These are phyloP conservation scores for Kodamaea leandrae DNA, from an alignment of 805 yeast species.

Conservation along the genomic window DNA sequence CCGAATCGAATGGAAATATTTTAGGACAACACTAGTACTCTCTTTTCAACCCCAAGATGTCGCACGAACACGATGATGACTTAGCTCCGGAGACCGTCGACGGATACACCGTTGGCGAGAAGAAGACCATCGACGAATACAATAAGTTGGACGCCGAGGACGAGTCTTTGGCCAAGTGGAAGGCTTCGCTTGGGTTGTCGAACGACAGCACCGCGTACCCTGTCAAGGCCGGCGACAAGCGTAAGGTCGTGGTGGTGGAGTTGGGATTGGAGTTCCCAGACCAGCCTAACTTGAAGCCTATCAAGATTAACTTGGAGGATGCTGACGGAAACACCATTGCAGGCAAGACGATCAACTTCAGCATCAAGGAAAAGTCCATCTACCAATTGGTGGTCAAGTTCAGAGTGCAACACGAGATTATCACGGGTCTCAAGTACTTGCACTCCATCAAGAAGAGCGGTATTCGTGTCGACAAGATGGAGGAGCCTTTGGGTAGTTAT, in stretches of 20 bases:
- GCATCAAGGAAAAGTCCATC: conserved; percentile 73
- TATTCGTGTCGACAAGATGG: conserved; percentile 78
- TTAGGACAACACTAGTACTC: neutral
- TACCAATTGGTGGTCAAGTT: conserved; percentile 74
- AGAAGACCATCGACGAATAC: conserved; percentile 83
- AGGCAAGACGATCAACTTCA: conserved; percentile 63
- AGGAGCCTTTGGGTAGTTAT: conserved; percentile 86
- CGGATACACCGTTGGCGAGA: conserved; percentile 61
- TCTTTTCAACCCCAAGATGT: conserved; percentile 14
- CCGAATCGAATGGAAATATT: neutral
- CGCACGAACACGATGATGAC: conserved; percentile 43
- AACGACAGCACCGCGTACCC: conserved; percentile 55
- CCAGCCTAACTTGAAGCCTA: conserved; percentile 52
- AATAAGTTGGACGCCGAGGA: conserved; percentile 83
- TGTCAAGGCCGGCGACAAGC: conserved; percentile 64
- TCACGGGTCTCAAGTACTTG: conserved; percentile 84
- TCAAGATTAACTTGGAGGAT: conserved; percentile 66
- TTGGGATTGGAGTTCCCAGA: conserved; percentile 71
- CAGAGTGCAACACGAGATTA: conserved; percentile 84
- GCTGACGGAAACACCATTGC: conserved; percentile 51
- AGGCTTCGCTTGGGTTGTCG: conserved; percentile 76
- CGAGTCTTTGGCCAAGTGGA: conserved; percentile 89
- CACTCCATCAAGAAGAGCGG: conserved; percentile 86
- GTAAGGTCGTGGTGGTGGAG: conserved; percentile 77
- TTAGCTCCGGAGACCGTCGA: conserved; percentile 60